Evolutionary conservation across 768 basidiomycete species (phyloP).

Genomic region (Butyriboletus loyo): DNA sequence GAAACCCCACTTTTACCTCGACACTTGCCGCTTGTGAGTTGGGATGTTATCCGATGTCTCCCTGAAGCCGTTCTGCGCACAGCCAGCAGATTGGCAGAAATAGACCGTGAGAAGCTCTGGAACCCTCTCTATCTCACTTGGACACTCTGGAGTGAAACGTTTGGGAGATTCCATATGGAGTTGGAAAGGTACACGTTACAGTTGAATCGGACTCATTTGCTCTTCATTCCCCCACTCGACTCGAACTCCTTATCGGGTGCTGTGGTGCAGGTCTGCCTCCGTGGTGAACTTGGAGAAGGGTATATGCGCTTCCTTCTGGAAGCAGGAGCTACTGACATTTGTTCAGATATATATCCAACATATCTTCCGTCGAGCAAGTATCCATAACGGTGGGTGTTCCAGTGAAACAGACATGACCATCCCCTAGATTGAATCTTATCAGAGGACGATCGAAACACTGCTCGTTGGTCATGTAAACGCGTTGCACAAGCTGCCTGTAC

Average conservation of each 20-base stretch:
- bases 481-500: slow-evolving; percentile 11
- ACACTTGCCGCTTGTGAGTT: background rate
- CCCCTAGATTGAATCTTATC: background rate
- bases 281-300: slow-evolving; percentile 12
- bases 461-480: slow-evolving; percentile 18
- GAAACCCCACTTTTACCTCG: background rate
- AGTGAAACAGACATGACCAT: background rate
- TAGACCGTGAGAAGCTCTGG: background rate
- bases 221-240: slow-evolving; percentile 19
- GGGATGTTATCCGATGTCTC: background rate
- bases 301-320: slow-evolving; percentile 13
- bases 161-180: background rate
- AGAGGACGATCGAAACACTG: slow-evolving; percentile 27
- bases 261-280: slow-evolving; percentile 26
- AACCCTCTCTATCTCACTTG: background rate
- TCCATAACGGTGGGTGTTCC: slow-evolving; percentile 20
- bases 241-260: slow-evolving; percentile 8
- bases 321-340: background rate
- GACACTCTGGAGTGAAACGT: background rate
- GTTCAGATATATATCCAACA: slow-evolving; percentile 3
- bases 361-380: slow-evolving; percentile 8
- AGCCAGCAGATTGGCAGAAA: background rate
- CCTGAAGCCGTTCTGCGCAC: background rate
- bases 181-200: slow-evolving; percentile 11
- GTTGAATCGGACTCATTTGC: slow-evolving; percentile 23